phyloP scores from a whole-genome alignment of 1,284 basidiomycete species.

The Ustilago trichophora region DNA sequence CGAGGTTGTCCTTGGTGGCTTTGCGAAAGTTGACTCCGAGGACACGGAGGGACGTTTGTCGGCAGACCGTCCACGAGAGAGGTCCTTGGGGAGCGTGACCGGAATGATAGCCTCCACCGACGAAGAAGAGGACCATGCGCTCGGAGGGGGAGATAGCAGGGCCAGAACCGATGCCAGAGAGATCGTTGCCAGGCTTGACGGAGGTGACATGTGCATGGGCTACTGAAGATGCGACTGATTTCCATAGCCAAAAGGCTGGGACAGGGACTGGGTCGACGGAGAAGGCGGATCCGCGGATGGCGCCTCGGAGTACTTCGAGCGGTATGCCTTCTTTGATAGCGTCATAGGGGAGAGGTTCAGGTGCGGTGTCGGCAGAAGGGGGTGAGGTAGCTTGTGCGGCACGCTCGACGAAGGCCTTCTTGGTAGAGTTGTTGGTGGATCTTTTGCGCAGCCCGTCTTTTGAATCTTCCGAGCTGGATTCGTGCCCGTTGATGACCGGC shows the following conservation, averaged over 20 bases:
- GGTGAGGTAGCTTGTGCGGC: conserved; percentile 11
- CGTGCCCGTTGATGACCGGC: too few species aligned
- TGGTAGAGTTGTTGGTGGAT: too few species aligned
- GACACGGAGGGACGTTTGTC: conserved; percentile 30
- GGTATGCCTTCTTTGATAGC: conserved; percentile 1
- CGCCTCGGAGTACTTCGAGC: conserved; percentile 10
- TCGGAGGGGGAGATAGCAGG: conserved; percentile 10
- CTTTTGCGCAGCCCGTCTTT: too few species aligned
- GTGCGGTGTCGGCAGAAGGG: conserved; percentile 3
- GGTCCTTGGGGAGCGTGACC: conserved; percentile 22
- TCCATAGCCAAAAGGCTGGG: conserved; percentile 35
- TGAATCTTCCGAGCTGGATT: too few species aligned
- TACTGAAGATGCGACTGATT: conserved; percentile 17
- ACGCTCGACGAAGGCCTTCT: background rate
- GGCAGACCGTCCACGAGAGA: conserved; percentile 23
- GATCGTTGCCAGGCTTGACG: conserved; percentile 29
- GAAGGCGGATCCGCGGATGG: conserved; percentile 3
- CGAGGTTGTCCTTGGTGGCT: conserved; percentile 6
- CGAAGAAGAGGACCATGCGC: conserved; percentile 36
- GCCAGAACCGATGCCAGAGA: conserved; percentile 20
- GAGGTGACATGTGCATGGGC: conserved; percentile 12
- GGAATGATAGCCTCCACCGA: conserved; percentile 35
- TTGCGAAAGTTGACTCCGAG: conserved; percentile 36
- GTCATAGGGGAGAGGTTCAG: conserved; percentile 7
- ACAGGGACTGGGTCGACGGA: conserved; percentile 2